Base-by-base conservation (phyloP, 2,329 filamentous ascomycete species). In the Xylaria hypoxylon region DNA sequence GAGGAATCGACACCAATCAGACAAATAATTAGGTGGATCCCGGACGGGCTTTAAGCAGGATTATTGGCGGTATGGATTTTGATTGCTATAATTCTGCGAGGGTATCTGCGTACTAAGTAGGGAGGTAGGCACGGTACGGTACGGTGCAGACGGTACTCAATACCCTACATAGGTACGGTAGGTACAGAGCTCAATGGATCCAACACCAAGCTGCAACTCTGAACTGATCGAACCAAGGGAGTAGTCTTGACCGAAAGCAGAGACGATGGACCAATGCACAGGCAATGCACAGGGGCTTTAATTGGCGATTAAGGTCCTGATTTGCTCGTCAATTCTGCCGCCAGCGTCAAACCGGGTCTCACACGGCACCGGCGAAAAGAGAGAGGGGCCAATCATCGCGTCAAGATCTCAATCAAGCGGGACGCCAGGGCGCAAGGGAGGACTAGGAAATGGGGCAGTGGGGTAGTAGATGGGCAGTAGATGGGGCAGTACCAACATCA, bases 381-480 rank as follows among this genome's bases (percentile, higher is more conserved):
- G 55, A 26, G 24, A 28, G 47, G n/a, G 50, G 31, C 75, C 75
- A 77, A 77, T 77, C 57, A 68, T 76, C 74, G 70, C 76, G 75
- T 77, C 70, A 19, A 38, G 35, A 38, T 2, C 2, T 11, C 35
- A 38, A 38, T 38, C 15, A 38, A 38, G 13, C 10, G 35, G 35
- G 4, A 38, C 35, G 31, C 31, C 31, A 33, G 31, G 31, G 11
- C 7, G 2, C 2, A 38, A 62, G 57, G 67, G 61, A 63, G 64
- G 64, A 63, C 57, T 42, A 58, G 52, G 40, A 69, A n/a, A n/a
- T n/a, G 47, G 22, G 38, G 47, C 2, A 13, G 11, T 15, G 35
- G 11, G 35, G 35, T 33, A 33, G 31, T 33, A 8, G 31, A 33
- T 33, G 31, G 31, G 31, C 31, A 33, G 31, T 6, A 8, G 31